Conservation (phyloP, 2,329 filamentous ascomycete species). For the Aspergillus hiratsukae region DNA sequence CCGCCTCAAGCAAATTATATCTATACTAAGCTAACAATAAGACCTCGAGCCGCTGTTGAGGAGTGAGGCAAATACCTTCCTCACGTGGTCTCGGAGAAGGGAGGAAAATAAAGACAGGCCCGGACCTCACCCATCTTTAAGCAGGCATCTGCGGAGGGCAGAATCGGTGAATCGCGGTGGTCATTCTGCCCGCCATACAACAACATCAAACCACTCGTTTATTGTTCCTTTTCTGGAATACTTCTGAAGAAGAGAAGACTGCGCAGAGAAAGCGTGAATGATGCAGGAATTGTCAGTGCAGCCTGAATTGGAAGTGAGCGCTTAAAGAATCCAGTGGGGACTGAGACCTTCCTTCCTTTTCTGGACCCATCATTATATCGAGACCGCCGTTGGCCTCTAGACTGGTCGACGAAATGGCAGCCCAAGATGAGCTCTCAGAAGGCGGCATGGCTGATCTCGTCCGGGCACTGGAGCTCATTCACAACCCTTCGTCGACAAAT, state of each 20-base stretch:
- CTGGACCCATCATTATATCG: not conserved
- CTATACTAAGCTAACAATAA: not conserved
- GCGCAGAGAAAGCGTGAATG: constrained; percentile 8
- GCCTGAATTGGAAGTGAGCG: constrained; percentile 4
- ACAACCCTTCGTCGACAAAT: constrained; percentile 76
- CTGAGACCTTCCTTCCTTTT: constrained; percentile 1
- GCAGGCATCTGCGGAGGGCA: not conserved
- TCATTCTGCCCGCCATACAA: not conserved
- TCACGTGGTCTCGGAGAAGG: not conserved
- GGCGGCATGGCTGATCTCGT: constrained; percentile 56
- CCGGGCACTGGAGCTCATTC: constrained; percentile 80
- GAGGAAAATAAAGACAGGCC: not conserved
- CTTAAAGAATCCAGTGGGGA: constrained; percentile 3
- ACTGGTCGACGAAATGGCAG: constrained; percentile 24
- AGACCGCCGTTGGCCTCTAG: not conserved
- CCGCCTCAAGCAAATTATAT: not conserved
- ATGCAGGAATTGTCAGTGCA: constrained; percentile 11
- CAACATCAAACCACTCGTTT: not conserved
- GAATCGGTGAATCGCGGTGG: not conserved
- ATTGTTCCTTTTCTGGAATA: not conserved
- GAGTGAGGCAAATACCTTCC: not conserved
- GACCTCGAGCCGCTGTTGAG: not conserved
- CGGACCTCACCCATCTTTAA: not conserved
- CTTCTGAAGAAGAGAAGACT: not conserved
- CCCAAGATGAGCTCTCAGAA: constrained; percentile 33